Conservation (phyloP, 768 basidiomycete species). For the Boletus rubescentipes region DNA sequence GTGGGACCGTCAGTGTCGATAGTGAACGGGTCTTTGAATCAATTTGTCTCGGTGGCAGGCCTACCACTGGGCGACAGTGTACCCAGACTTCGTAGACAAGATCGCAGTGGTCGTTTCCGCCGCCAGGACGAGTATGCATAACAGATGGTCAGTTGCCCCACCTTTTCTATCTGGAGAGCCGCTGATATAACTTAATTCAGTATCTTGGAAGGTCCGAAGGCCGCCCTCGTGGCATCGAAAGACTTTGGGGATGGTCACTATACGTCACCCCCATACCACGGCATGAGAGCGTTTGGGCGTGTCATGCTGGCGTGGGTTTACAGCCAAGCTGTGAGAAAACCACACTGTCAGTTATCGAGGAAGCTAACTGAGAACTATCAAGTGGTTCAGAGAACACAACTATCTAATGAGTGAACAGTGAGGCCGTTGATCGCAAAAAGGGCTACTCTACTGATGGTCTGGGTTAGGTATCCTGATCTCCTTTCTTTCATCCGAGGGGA, state of each 20-base stretch:
- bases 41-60: constrained; percentile 31
- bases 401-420: constrained; percentile 43
- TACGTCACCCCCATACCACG: constrained; percentile 42
- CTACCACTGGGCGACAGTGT: constrained; percentile 55
- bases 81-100: constrained; percentile 53
- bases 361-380: background rate
- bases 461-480: constrained; percentile 44
- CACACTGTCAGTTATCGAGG: constrained; percentile 85
- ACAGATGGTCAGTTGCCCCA: constrained; percentile 42
- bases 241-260: constrained; percentile 56
- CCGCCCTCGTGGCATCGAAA: constrained; percentile 48
- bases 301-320: constrained; percentile 53
- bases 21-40: background rate
- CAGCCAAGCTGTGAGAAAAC: constrained; percentile 54
- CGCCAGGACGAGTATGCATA: constrained; percentile 53
- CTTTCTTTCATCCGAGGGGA: constrained; percentile 47
- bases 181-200: constrained; percentile 25
- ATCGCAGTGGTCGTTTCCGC: constrained; percentile 46
- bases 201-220: constrained; percentile 57
- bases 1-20: constrained; percentile 11
- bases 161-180: background rate
- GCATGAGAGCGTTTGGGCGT: constrained; percentile 55
- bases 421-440: background rate
- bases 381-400: constrained; percentile 54
- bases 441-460: background rate